phyloP scores from a whole-genome alignment of 2,329 filamentous ascomycete genomes.

The Exophiala alcalophila region DNA sequence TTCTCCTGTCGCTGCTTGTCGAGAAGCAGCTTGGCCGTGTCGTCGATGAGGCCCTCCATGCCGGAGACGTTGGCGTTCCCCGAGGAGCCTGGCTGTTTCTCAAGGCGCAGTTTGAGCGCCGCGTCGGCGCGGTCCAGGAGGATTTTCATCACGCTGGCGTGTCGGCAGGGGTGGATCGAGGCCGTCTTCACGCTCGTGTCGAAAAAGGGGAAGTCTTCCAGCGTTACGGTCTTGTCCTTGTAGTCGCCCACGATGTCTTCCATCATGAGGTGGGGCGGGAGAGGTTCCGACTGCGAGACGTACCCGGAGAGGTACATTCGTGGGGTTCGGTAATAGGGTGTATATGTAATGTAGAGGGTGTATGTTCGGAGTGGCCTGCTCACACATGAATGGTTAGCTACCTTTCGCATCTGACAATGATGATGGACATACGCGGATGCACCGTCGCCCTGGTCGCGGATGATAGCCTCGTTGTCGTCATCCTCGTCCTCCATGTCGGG shows the following conservation, averaged over 20 bases:
- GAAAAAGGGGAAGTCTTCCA: constrained; percentile 96
- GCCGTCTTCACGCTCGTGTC: constrained; percentile 92
- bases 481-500: constrained; percentile 98
- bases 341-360: constrained; percentile 97
- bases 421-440: constrained; percentile 55
- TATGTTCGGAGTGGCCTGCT: constrained; percentile 84
- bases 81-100: constrained; percentile 69
- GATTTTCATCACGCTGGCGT: constrained; percentile 96
- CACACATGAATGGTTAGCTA: too few species aligned
- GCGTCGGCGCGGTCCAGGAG: constrained; percentile 93
- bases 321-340: constrained; percentile 92
- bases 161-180: constrained; percentile 93
- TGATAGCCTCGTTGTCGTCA: constrained; percentile 91
- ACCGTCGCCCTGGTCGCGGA: constrained; percentile 64
- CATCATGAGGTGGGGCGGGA: constrained; percentile 85
- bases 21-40: constrained; percentile 59
- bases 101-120: constrained; percentile 80
- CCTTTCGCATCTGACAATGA: too few species aligned
- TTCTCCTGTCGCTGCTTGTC: constrained; percentile 32
- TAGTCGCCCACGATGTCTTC: constrained; percentile 95
- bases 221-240: constrained; percentile 96
- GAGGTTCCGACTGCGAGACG: constrained; percentile 71
- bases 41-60: constrained; percentile 82
- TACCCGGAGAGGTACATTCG: constrained; percentile 95
- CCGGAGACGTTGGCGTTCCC: constrained; percentile 53